Percentiles rank a stretch among this genome's conserved stretches.
phyloP scores from a whole-genome alignment of 352 stramenopile genomes.

The Globisporangium nagaii region DNA sequence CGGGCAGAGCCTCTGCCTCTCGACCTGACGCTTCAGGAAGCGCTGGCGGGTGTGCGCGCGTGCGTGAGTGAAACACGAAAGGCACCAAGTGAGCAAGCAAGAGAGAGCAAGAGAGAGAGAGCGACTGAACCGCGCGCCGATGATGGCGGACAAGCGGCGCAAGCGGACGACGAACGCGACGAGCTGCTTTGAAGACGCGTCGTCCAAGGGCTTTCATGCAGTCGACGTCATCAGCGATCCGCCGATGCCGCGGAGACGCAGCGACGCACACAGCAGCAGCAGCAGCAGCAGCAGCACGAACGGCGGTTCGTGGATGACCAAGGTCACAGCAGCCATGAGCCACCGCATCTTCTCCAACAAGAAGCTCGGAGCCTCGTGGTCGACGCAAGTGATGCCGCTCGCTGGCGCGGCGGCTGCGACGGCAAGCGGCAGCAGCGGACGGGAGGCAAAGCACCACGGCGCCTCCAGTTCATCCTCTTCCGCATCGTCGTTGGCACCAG shows the following conservation, averaged over 20 bases:
- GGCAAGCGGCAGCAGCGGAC: not conserved
- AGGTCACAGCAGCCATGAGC: slow-evolving; percentile 58
- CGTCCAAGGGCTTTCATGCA: slow-evolving; percentile 30
- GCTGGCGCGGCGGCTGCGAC: not conserved
- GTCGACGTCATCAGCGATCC: slow-evolving; percentile 21
- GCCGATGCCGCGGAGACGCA: slow-evolving; percentile 13
- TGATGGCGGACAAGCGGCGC: slow-evolving; percentile 36
- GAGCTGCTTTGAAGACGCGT: slow-evolving; percentile 20
- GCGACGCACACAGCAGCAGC: slow-evolving; percentile 15
- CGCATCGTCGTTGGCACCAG: not conserved
- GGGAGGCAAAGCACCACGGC: not conserved
- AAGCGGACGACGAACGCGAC: slow-evolving; percentile 20
- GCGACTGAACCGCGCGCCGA: not conserved
- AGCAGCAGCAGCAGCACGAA: slow-evolving; percentile 13
- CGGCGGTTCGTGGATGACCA: slow-evolving; percentile 66
- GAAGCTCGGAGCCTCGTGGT: slow-evolving; percentile 42
- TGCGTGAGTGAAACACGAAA: not conserved
- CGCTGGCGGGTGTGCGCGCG: not conserved
- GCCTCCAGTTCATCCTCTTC: not conserved
- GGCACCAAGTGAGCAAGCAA: not conserved
- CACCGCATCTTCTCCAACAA: slow-evolving; percentile 51
- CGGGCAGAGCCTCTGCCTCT: too few species aligned
- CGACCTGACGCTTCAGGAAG: too few species aligned
- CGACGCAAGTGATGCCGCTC: slow-evolving; percentile 58
- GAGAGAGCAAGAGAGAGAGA: slow-evolving; percentile 15